Base-by-base conservation (phyloP, 2,329 filamentous ascomycete species). In the Alternaria longipes region DNA sequence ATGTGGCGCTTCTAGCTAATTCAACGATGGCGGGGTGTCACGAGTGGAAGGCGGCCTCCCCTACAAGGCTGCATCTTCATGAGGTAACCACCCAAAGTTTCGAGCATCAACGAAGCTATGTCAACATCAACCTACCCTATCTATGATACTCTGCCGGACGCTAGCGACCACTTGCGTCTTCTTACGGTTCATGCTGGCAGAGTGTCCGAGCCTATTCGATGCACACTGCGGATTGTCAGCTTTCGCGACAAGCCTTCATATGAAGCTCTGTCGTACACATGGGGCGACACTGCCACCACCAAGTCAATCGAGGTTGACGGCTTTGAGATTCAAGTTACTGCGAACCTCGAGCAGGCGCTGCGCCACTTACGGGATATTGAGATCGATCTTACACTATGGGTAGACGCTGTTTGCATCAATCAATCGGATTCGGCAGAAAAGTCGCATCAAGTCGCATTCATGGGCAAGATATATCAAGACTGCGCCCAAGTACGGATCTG, bases 241-340 rank as follows among this genome's bases (percentile, higher is more conserved):
- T 40, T 66, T 0, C 3, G 26, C 6, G 53, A 68, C n/a, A 11
- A 44, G 1, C 65, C 55, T 11, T 30, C 22, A 4, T 68, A 62
- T 24, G 47, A 44, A 3, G 56, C 64, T n/a, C 38, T 65, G 16
- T 65, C 62, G 0, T 68, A 68, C 5, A 49, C 51, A 1, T 68
- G 59, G 64, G 64, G 51, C 12, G 26, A 60, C 9, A 16, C 20
- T 1, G 24, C 8, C 8, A 20, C 16, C 14, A 57, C 30, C 2
- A 24, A 30, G 8, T 12, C 20, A 7, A 58, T 55, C 3, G 12
- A 40, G 4, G 55, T 56, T n/a, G 49, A 45, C 7, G 56, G 26
- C 12, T 16, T 26, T 14, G 12, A 12, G 2, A n/a, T 59, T 3
- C 3, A 36, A 11, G 44, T 55, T 6, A 59, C 50, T 4, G 11